These are phyloP conservation scores for Lactarius evosmus DNA, from an alignment of 768 basidiomycete genomes.

Conservation along the genomic window DNA sequence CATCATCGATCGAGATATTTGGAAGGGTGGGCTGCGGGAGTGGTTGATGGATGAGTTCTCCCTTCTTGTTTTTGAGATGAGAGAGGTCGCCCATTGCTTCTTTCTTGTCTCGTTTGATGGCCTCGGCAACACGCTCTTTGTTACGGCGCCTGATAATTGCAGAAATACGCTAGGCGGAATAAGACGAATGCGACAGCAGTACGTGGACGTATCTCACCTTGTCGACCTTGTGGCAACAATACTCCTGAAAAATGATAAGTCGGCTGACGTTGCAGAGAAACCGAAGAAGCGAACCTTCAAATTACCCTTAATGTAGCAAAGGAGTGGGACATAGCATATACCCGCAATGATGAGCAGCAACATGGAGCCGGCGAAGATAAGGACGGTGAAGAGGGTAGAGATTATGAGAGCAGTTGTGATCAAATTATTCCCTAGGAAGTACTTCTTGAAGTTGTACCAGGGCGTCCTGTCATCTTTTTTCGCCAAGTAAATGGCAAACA, in stretches of 20 bases:
- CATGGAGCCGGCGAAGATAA: slow-evolving; percentile 82
- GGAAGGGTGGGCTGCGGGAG: slow-evolving; percentile 95
- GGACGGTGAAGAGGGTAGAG: slow-evolving; percentile 85
- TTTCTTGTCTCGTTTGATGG: slow-evolving; percentile 80
- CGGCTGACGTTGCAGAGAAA: slow-evolving; percentile 13
- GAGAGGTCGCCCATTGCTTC: slow-evolving; percentile 90
- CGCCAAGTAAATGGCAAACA: slow-evolving; percentile 83
- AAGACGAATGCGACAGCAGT: slow-evolving; percentile 20
- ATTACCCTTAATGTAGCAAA: slow-evolving; percentile 95
- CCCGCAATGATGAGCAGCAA: slow-evolving; percentile 80
- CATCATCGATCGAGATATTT: slow-evolving; percentile 83
- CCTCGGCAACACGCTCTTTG: slow-evolving; percentile 78
- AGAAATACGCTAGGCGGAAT: slow-evolving; percentile 68
- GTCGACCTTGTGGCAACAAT: slow-evolving; percentile 98
- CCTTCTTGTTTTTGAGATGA: slow-evolving; percentile 91
- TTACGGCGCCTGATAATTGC: slow-evolving; percentile 90
- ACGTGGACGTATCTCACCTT: slow-evolving; percentile 54
- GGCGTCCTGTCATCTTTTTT: slow-evolving; percentile 43
- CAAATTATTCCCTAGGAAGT: slow-evolving; percentile 67
- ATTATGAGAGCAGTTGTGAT: slow-evolving; percentile 81
- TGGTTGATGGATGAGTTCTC: slow-evolving; percentile 72
- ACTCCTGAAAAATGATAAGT: slow-evolving; percentile 56
- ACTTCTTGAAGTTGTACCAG: slow-evolving; percentile 73
- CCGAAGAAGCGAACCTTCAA: slow-evolving; percentile 63
- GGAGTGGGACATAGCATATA: slow-evolving; percentile 87